These are phyloP conservation scores for Thermothelomyces thermophilus DNA, from an alignment of 2,329 filamentous ascomycete species.

Conservation along the genomic window DNA sequence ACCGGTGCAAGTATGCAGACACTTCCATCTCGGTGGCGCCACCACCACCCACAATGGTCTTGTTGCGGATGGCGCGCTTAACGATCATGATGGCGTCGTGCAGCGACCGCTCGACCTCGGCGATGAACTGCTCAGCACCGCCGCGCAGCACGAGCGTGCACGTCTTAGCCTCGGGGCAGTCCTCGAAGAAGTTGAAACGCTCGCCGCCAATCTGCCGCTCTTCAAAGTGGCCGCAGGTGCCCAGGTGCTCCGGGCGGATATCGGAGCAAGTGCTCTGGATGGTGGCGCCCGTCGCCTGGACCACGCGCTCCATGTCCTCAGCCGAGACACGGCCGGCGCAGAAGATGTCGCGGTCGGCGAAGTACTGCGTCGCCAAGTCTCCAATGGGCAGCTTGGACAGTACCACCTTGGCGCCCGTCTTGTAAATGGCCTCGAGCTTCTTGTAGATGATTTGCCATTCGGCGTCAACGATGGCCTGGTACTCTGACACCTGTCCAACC, in stretches of 20 bases:
- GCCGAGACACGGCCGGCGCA: conserved; percentile 88
- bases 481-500: conserved; percentile 96
- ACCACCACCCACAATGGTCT: conserved; percentile 88
- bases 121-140: conserved; percentile 97
- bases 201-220: conserved; percentile 96
- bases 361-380: conserved; percentile 95
- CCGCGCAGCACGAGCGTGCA: conserved; percentile 93
- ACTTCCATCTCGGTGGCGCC: conserved; percentile 96
- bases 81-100: conserved; percentile 99
- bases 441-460: conserved; percentile 99
- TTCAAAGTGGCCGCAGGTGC: conserved; percentile 84
- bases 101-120: conserved; percentile 92
- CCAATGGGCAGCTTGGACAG: conserved; percentile 96
- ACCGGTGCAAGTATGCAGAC: conserved; percentile 85
- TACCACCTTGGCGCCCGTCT: conserved; percentile 94
- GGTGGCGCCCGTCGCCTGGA: conserved; percentile 86
- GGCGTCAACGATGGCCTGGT: conserved; percentile 97
- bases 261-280: conserved; percentile 95
- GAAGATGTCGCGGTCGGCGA: conserved; percentile 96
- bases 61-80: conserved; percentile 94
- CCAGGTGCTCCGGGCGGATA: conserved; percentile 81
- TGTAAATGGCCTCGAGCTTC: conserved; percentile 91
- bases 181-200: conserved; percentile 97
- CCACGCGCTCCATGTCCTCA: conserved; percentile 93
- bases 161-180: conserved; percentile 91